Percentiles rank a stretch among this genome's conserved stretches.
Evolutionary conservation across 2,329 filamentous ascomycete species (phyloP).

Genomic region (Blumeriella jaapii): DNA sequence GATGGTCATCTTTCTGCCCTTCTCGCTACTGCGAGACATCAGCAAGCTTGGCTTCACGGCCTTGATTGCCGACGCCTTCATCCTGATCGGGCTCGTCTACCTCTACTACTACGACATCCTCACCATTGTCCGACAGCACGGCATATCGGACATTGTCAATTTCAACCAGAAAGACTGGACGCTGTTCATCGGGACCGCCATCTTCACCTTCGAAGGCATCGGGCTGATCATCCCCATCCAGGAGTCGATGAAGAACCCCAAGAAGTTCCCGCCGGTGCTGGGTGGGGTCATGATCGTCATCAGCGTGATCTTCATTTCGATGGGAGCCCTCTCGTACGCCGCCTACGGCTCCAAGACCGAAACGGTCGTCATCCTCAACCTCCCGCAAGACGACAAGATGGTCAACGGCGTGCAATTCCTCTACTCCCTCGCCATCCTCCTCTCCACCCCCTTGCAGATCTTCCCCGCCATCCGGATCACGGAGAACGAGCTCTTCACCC

Average conservation of each 20-base stretch:
- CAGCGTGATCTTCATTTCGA: conserved; percentile 77
- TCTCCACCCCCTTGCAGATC: conserved; percentile 91
- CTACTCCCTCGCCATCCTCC: conserved; percentile 93
- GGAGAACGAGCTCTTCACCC: conserved; percentile 85
- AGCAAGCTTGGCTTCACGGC: conserved; percentile 95
- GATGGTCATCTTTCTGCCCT: conserved; percentile 86
- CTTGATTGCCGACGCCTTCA: conserved; percentile 86
- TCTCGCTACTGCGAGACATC: conserved; percentile 90
- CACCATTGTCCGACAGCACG: conserved; percentile 62
- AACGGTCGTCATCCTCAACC: conserved; percentile 90
- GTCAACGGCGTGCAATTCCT: conserved; percentile 95
- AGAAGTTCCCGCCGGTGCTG: conserved; percentile 83
- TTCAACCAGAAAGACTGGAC: conserved; percentile 95
- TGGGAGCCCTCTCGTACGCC: conserved; percentile 89
- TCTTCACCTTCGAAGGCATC: conserved; percentile 97
- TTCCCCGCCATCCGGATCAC: conserved; percentile 97
- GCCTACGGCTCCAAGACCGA: conserved; percentile 92
- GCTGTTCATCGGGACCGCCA: conserved; percentile 94
- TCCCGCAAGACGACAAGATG: conserved; percentile 88
- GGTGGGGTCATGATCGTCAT: conserved; percentile 91
- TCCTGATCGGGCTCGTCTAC: conserved; percentile 82
- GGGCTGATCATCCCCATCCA: conserved; percentile 97
- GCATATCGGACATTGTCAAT: conserved; percentile 72
- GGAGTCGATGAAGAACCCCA: conserved; percentile 85
- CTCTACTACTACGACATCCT: conserved; percentile 91